phyloP scores from a whole-genome alignment of 2,329 filamentous ascomycete genomes.

The Arthrobotrys sphaeroides region DNA sequence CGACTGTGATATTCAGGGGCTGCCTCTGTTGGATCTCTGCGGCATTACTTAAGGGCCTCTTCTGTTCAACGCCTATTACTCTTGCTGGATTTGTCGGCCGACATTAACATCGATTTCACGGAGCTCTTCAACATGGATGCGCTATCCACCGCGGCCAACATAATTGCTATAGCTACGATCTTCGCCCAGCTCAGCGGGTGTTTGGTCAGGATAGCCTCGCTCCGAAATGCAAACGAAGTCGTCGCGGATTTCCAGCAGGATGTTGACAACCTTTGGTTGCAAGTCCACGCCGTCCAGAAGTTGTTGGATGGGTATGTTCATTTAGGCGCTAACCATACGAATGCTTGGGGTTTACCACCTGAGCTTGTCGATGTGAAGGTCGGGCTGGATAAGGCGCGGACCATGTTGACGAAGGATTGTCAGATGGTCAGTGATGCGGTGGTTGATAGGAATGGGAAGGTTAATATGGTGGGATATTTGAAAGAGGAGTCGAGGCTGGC shows the following conservation, averaged over 20 bases:
- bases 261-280: not conserved
- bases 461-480: conserved; percentile 1
- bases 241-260: conserved; percentile 6
- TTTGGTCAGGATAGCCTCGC: not conserved
- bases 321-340: not conserved
- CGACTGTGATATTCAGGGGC: too few species aligned
- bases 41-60: too few species aligned
- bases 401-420: not conserved
- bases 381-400: not conserved
- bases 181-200: not conserved
- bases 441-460: not conserved
- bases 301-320: not conserved
- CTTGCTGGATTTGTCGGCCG: too few species aligned
- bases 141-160: not conserved
- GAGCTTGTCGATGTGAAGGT: not conserved
- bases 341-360: conserved; percentile 1
- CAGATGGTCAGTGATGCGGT: not conserved
- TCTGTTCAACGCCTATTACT: too few species aligned
- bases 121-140: not conserved
- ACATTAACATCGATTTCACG: not conserved
- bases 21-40: too few species aligned
- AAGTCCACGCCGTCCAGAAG: not conserved
- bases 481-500: not conserved
- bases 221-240: not conserved
- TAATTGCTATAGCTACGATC: not conserved